Evolutionary conservation across 2,329 filamentous ascomycete species (phyloP).

Genomic region (Leptographium radiaticola): DNA sequence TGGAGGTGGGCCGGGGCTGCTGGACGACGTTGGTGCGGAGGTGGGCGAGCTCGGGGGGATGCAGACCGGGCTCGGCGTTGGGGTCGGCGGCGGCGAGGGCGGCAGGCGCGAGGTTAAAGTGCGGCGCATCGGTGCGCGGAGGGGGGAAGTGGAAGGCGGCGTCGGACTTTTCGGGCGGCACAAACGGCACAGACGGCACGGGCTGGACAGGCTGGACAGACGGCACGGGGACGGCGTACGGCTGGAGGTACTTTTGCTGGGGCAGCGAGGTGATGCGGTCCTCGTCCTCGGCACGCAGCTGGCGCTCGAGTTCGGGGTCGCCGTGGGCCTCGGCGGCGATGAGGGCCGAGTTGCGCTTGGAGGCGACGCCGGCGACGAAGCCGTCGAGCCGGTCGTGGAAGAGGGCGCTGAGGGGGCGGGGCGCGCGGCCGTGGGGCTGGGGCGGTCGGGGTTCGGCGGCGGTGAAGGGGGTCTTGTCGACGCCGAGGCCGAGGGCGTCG

Average conservation of each 20-base stretch:
- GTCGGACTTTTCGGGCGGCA: slow-evolving; percentile 17
- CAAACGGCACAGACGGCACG: not conserved
- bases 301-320: slow-evolving; percentile 64
- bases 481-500: not conserved
- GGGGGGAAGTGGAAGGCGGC: slow-evolving; percentile 46
- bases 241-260: slow-evolving; percentile 49
- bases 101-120: slow-evolving; percentile 44
- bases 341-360: slow-evolving; percentile 72
- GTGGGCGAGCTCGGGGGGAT: slow-evolving; percentile 43
- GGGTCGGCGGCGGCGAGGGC: not conserved
- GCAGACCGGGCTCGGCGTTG: slow-evolving; percentile 10
- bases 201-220: slow-evolving; percentile 14
- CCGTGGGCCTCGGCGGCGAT: slow-evolving; percentile 73
- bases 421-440: slow-evolving; percentile 28
- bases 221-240: slow-evolving; percentile 29
- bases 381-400: slow-evolving; percentile 82
- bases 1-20: slow-evolving; percentile 34
- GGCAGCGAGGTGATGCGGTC: slow-evolving; percentile 76
- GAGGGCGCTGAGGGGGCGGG: slow-evolving; percentile 56
- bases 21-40: slow-evolving; percentile 33
- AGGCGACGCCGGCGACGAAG: slow-evolving; percentile 74
- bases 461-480: not conserved
- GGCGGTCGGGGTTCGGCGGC: not conserved
- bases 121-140: slow-evolving; percentile 33
- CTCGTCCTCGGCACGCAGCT: slow-evolving; percentile 70